Conservation (phyloP, 1,284 basidiomycete species). For the Vanrija sp. region DNA sequence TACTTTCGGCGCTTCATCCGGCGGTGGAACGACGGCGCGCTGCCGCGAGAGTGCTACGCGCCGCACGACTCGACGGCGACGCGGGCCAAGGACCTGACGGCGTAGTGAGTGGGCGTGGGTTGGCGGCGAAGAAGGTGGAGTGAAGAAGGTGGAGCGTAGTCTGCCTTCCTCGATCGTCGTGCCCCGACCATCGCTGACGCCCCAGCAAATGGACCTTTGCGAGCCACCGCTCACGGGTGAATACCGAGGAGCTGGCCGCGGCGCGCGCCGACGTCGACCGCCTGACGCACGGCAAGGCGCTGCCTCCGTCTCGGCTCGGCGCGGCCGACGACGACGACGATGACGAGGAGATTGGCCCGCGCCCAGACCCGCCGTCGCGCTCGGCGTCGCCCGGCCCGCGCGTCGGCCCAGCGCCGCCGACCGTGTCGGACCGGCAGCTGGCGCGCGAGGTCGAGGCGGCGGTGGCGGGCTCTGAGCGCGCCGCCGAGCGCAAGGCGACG, state of each 20-base stretch:
- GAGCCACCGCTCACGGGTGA: slow-evolving; percentile 25
- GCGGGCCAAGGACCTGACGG: slow-evolving; percentile 33
- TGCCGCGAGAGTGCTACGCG: slow-evolving; percentile 33
- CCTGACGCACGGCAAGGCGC: slow-evolving; percentile 5
- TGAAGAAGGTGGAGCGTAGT: neutral
- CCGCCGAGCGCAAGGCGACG: slow-evolving; percentile 26
- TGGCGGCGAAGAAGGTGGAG: neutral
- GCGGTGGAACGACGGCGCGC: slow-evolving; percentile 47
- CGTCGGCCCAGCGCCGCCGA: slow-evolving; percentile 27
- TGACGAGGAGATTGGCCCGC: slow-evolving; percentile 8
- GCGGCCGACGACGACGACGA: slow-evolving; percentile 5
- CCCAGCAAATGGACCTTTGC: slow-evolving; percentile 42
- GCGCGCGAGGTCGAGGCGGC: slow-evolving; percentile 33
- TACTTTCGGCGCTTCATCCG: slow-evolving; percentile 47
- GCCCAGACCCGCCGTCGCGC: neutral
- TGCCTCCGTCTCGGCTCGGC: neutral
- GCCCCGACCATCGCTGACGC: neutral
- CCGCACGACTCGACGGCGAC: slow-evolving; percentile 15
- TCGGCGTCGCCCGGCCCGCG: slow-evolving; percentile 5
- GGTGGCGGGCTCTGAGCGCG: slow-evolving; percentile 5
- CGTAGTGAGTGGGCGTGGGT: slow-evolving; percentile 19
- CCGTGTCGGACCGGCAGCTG: slow-evolving; percentile 38
- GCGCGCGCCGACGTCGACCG: slow-evolving; percentile 13
- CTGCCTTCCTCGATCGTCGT: neutral
- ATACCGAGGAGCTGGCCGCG: slow-evolving; percentile 18